phyloP scores from a whole-genome alignment of 2,329 filamentous ascomycete species.

The Aquanectria penicillioides region DNA sequence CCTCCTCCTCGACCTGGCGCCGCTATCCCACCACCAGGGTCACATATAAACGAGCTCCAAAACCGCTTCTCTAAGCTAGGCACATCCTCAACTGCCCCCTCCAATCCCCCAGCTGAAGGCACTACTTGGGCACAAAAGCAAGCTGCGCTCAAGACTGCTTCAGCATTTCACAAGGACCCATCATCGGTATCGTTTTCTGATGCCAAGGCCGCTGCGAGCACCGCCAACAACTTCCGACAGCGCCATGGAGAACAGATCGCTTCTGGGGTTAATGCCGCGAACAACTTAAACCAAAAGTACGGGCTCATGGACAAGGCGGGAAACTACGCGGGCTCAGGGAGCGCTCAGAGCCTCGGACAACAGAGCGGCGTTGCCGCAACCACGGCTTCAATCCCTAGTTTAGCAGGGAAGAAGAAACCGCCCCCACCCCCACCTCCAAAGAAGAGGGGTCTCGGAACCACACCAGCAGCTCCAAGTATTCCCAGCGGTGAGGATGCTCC shows the following conservation, averaged over 20 bases:
- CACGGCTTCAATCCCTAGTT: slow-evolving; percentile 25
- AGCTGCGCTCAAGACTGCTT: slow-evolving; percentile 69
- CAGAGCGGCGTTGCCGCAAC: slow-evolving; percentile 4
- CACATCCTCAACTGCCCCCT: slow-evolving; percentile 41
- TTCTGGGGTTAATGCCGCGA: slow-evolving; percentile 66
- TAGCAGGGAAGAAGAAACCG: slow-evolving; percentile 62
- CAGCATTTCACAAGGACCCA: slow-evolving; percentile 68
- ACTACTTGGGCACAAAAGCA: slow-evolving; percentile 74
- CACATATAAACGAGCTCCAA: slow-evolving; percentile 73
- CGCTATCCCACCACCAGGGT: slow-evolving; percentile 33
- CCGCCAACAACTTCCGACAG: slow-evolving; percentile 75
- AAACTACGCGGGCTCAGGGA: slow-evolving; percentile 35
- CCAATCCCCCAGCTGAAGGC: slow-evolving; percentile 53
- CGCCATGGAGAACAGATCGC: slow-evolving; percentile 75
- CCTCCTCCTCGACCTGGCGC: slow-evolving; percentile 38
- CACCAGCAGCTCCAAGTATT: slow-evolving; percentile 15
- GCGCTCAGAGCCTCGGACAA: slow-evolving; percentile 27
- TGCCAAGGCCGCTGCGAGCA: slow-evolving; percentile 65
- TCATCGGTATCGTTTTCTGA: slow-evolving; percentile 70
- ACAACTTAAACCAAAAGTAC: slow-evolving; percentile 69
- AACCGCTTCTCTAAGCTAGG: slow-evolving; percentile 70
- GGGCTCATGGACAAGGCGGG: slow-evolving; percentile 57
- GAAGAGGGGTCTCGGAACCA: slow-evolving; percentile 57
- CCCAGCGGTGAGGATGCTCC: slow-evolving; percentile 48
- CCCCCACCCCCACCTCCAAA: slow-evolving; percentile 63